These are phyloP conservation scores for Asterophora parasitica DNA, from an alignment of 768 basidiomycete species.

Conservation along the genomic window DNA sequence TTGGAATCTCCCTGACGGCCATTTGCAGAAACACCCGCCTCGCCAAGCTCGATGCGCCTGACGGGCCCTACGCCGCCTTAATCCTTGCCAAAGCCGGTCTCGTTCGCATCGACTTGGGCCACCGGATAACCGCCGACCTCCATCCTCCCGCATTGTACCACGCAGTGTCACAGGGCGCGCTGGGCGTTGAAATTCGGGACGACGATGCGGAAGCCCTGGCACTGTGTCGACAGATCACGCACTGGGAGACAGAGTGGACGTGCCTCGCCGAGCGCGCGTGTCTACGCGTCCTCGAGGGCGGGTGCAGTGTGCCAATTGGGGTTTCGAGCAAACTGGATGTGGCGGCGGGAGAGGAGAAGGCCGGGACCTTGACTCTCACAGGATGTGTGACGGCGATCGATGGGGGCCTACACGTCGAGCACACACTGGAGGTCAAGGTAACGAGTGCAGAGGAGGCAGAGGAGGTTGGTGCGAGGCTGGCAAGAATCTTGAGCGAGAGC, in stretches of 20 bases:
- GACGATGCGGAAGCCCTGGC: slow-evolving; percentile 57
- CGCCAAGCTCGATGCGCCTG: slow-evolving; percentile 81
- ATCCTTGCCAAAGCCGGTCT: slow-evolving; percentile 94
- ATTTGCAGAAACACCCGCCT: slow-evolving; percentile 77
- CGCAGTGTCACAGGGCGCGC: slow-evolving; percentile 93
- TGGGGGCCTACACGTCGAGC: slow-evolving; percentile 68
- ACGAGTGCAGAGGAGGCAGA: slow-evolving; percentile 56
- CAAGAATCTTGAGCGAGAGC: slow-evolving; percentile 51
- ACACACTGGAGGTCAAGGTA: slow-evolving; percentile 51
- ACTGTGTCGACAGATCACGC: slow-evolving; percentile 64
- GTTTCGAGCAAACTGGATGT: slow-evolving; percentile 50
- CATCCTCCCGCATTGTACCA: slow-evolving; percentile 71
- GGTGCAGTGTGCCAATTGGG: slow-evolving; percentile 96
- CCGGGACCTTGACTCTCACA: slow-evolving; percentile 53
- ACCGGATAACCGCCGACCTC: slow-evolving; percentile 74
- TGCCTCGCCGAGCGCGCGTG: slow-evolving; percentile 85
- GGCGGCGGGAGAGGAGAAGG: slow-evolving; percentile 20
- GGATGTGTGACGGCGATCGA: slow-evolving; percentile 84
- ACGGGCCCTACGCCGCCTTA: slow-evolving; percentile 78
- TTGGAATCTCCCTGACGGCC: slow-evolving; percentile 8
- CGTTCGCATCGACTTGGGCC: slow-evolving; percentile 67
- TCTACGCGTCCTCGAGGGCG: slow-evolving; percentile 88
- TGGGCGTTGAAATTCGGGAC: slow-evolving; percentile 79
- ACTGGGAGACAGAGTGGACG: slow-evolving; percentile 72
- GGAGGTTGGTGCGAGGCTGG: slow-evolving; percentile 61